phyloP scores from a whole-genome alignment of 148 eudicot genomes.

The Fagopyrum tataricum region DNA sequence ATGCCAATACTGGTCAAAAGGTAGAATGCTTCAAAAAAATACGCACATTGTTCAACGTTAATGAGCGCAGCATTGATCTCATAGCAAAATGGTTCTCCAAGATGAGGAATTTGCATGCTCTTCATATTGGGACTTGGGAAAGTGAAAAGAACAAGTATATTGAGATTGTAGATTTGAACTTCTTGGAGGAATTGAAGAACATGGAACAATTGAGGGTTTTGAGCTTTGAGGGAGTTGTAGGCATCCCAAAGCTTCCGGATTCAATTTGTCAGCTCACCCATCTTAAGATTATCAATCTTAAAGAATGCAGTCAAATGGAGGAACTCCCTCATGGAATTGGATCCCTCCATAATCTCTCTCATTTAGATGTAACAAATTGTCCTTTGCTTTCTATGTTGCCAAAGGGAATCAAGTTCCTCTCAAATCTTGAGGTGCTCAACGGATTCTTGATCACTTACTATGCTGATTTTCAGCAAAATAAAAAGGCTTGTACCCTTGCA shows the following conservation, averaged over 20 bases:
- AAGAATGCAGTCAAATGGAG: too few species aligned
- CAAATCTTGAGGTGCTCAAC: slow-evolving; percentile 34
- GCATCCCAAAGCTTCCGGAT: too few species aligned
- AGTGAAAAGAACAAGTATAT: slow-evolving; percentile 20
- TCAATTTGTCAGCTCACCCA: too few species aligned
- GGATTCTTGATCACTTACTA: slow-evolving; percentile 34
- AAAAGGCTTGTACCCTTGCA: slow-evolving; percentile 23
- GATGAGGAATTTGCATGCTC: slow-evolving; percentile 32
- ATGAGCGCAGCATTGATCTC: slow-evolving; percentile 15
- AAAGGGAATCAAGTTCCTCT: slow-evolving; percentile 21
- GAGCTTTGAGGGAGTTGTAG: background rate
- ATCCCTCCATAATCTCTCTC: too few species aligned
- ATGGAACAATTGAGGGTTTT: too few species aligned
- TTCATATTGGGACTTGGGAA: slow-evolving; percentile 47
- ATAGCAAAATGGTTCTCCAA: slow-evolving; percentile 20
- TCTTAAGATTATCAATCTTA: too few species aligned
- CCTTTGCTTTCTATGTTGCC: slow-evolving; percentile 36
- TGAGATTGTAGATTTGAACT: slow-evolving; percentile 26
- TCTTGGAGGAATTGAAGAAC: slow-evolving; percentile 21
- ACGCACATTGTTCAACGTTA: too few species aligned
- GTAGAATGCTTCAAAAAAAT: too few species aligned
- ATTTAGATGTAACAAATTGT: slow-evolving; percentile 43
- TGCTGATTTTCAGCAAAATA: background rate
- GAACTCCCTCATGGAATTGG: too few species aligned
- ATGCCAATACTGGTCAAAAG: too few species aligned